Conservation (phyloP, 805 yeast species). For the Monosporozyma siamensis region DNA sequence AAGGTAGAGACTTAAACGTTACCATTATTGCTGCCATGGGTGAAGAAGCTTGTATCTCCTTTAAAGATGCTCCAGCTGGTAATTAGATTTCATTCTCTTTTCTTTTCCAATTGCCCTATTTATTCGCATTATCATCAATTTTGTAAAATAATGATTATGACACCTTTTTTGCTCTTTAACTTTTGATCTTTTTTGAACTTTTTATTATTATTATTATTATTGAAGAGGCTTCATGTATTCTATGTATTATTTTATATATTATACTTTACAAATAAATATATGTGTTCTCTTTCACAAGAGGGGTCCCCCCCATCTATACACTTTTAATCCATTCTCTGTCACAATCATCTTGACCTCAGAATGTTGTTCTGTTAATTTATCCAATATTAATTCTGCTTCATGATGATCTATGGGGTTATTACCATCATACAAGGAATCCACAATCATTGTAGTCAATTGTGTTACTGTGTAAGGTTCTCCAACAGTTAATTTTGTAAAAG, state of each 20-base stretch:
- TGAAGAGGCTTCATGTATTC: no score
- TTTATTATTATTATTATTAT: no score
- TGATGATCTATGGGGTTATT: constrained; percentile 26
- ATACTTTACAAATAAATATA: neutral
- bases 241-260: neutral
- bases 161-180: neutral
- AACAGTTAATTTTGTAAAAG: constrained; percentile 18
- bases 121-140: neutral
- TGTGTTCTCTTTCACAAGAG: neutral
- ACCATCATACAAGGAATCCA: constrained; percentile 26
- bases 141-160: constrained; percentile 1
- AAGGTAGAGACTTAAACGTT: constrained; percentile 94
- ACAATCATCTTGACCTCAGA: constrained; percentile 12
- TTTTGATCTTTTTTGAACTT: neutral
- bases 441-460: constrained; percentile 19
- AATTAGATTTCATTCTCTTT: no score
- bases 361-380: constrained; percentile 14
- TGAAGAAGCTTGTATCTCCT: constrained; percentile 98
- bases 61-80: constrained; percentile 93
- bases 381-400: constrained; percentile 22
- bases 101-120: no score
- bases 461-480: constrained; percentile 25
- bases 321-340: constrained; percentile 24
- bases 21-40: constrained; percentile 98
- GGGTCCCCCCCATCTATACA: constrained; percentile 28